A percentile compares a stretch with the other conserved stretches of the same genome.
Evolutionary conservation across 306 rosid species (phyloP).

Genomic region (Medicago truncatula): DNA sequence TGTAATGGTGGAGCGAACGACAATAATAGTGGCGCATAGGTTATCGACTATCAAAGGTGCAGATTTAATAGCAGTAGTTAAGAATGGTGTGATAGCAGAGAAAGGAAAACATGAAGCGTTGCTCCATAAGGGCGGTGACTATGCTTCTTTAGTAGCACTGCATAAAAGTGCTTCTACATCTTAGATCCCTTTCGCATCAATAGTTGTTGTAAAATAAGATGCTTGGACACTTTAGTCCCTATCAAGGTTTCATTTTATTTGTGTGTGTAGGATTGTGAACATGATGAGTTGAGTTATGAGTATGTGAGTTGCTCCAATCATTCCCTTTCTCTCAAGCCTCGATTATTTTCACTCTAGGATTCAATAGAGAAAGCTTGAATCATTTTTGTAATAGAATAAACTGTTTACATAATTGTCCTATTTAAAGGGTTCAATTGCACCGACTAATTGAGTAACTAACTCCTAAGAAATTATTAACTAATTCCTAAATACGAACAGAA

Average conservation of each 20-base stretch:
- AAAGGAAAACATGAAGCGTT: constrained; percentile 70
- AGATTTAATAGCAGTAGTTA: constrained; percentile 69
- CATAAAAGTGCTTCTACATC: constrained; percentile 55
- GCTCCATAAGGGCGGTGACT: constrained; percentile 59
- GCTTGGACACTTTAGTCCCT: background rate
- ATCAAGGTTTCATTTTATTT: background rate
- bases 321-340: too few relatives aligned
- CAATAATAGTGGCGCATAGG: constrained; percentile 73
- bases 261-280: background rate
- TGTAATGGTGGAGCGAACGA: constrained; percentile 65
- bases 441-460: too few relatives aligned
- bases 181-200: constrained; percentile 26
- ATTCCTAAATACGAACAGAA: too few relatives aligned
- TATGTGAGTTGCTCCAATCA: too few relatives aligned
- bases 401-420: too few relatives aligned
- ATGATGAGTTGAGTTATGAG: too few relatives aligned
- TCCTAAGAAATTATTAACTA: too few relatives aligned
- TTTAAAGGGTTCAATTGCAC: too few relatives aligned
- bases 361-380: too few relatives aligned
- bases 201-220: background rate
- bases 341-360: too few relatives aligned
- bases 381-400: too few relatives aligned
- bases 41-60: constrained; percentile 68
- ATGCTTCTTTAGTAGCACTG: constrained; percentile 70
- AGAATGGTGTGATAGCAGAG: constrained; percentile 72